Conservation (phyloP, 352 stramenopile species). For the Pythium angustatum region DNA sequence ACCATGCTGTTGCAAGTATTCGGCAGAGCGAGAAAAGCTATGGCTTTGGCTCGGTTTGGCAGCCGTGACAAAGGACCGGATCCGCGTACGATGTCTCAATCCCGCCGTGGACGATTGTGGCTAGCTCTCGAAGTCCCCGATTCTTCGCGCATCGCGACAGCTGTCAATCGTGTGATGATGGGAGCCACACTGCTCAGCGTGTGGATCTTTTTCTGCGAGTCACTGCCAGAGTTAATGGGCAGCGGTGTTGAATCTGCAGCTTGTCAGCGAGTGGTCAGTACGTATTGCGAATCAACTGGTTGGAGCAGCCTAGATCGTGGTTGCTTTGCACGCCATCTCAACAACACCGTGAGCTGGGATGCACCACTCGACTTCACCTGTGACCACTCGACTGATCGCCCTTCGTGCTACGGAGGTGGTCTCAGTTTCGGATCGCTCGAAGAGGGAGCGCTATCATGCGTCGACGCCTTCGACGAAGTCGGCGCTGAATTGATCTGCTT, state of each 20-base stretch:
- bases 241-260: conserved; percentile 43
- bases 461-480: conserved; percentile 33
- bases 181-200: conserved; percentile 56
- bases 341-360: conserved; percentile 36
- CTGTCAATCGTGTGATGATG: conserved; percentile 67
- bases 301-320: conserved; percentile 32
- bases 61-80: conserved; percentile 18
- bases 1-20: conserved; percentile 52
- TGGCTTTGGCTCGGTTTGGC: conserved; percentile 35
- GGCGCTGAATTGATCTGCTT: conserved; percentile 49
- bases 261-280: conserved; percentile 50
- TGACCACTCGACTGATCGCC: conserved; percentile 1
- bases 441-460: conserved; percentile 30
- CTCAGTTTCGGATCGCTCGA: conserved; percentile 58
- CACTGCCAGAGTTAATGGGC: conserved; percentile 57
- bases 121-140: conserved; percentile 62
- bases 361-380: conserved; percentile 52
- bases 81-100: conserved; percentile 25
- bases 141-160: conserved; percentile 44
- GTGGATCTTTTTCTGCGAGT: conserved; percentile 72
- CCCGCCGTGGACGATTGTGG: conserved; percentile 50
- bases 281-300: conserved; percentile 48
- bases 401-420: conserved; percentile 48
- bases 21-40: conserved; percentile 35
- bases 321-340: conserved; percentile 45